Percentiles rank a stretch among this genome's conserved stretches.
Evolutionary conservation across 2,329 filamentous ascomycete genomes (phyloP).

Genomic region (Incumbomyces delicatus): DNA sequence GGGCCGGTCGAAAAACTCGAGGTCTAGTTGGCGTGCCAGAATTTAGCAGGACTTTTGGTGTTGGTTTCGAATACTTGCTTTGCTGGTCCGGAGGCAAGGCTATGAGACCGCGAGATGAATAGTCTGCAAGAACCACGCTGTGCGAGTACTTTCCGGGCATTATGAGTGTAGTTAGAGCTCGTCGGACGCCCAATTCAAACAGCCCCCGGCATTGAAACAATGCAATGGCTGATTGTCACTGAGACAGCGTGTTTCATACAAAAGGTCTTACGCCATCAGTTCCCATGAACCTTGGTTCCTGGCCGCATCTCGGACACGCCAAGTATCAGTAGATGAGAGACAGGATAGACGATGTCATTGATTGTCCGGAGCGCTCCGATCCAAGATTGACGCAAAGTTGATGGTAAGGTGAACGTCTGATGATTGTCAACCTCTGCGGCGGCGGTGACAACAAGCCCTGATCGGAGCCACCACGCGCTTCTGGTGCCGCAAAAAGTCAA

Average conservation of each 20-base stretch:
- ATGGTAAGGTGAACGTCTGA: not conserved
- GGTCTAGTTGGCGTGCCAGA: too few species aligned
- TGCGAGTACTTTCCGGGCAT: slow-evolving; percentile 21
- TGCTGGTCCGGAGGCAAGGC: slow-evolving; percentile 10
- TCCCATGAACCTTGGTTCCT: too few species aligned
- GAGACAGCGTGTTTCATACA: too few species aligned
- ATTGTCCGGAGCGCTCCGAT: too few species aligned
- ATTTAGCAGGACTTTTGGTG: not conserved
- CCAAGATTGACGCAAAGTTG: too few species aligned
- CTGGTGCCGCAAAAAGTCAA: not conserved
- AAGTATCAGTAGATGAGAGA: too few species aligned
- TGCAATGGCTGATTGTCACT: too few species aligned
- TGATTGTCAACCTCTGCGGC: too few species aligned
- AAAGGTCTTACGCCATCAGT: too few species aligned
- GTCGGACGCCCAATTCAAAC: too few species aligned
- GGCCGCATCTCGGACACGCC: too few species aligned
- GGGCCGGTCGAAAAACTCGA: not conserved
- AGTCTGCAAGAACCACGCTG: slow-evolving; percentile 17
- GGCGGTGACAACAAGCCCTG: not conserved
- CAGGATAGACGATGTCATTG: too few species aligned
- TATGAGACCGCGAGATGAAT: slow-evolving; percentile 15
- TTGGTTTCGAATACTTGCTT: slow-evolving; percentile 17
- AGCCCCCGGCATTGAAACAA: not conserved
- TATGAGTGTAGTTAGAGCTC: slow-evolving; percentile 5
- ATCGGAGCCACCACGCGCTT: not conserved